Evolutionary conservation across 139 green algal species (phyloP).

Genomic region (Tetraselmis striata): DNA sequence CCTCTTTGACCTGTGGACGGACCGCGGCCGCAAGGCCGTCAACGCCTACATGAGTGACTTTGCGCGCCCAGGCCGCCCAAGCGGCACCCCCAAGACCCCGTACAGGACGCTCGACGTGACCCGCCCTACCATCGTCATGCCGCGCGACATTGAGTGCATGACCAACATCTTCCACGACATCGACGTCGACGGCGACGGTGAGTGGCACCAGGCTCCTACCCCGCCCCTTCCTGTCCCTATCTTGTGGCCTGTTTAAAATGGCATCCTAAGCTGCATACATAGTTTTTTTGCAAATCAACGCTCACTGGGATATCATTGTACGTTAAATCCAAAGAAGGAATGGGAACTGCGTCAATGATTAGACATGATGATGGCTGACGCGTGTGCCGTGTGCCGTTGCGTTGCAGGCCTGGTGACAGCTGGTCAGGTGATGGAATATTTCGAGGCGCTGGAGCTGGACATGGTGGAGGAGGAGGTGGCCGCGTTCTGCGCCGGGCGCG

Average conservation of each 20-base stretch:
- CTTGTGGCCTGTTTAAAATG: too few relatives aligned
- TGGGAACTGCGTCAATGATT: too few relatives aligned
- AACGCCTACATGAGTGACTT: not conserved
- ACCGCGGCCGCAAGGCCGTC: slow-evolving; percentile 24
- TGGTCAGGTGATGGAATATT: not conserved
- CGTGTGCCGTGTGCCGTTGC: too few relatives aligned
- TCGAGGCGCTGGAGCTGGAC: not conserved
- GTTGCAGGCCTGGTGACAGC: not conserved
- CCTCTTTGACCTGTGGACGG: slow-evolving; percentile 31
- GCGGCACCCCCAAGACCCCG: not conserved
- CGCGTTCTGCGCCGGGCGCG: not conserved
- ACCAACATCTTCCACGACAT: not conserved
- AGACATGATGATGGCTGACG: too few relatives aligned
- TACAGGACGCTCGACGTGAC: not conserved
- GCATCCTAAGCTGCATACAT: too few relatives aligned
- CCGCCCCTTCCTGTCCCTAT: not conserved
- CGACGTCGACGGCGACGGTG: not conserved
- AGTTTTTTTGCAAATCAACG: too few relatives aligned
- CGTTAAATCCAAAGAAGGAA: too few relatives aligned
- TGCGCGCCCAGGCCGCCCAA: too few relatives aligned
- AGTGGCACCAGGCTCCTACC: not conserved
- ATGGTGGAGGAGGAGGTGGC: not conserved
- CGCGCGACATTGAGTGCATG: not conserved
- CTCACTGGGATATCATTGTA: too few relatives aligned
- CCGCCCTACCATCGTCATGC: not conserved